Percentiles rank a stretch among this genome's conserved stretches.
Evolutionary conservation across 2,329 filamentous ascomycete genomes (phyloP).

Genomic region (Penicillium fuscoglaucum): DNA sequence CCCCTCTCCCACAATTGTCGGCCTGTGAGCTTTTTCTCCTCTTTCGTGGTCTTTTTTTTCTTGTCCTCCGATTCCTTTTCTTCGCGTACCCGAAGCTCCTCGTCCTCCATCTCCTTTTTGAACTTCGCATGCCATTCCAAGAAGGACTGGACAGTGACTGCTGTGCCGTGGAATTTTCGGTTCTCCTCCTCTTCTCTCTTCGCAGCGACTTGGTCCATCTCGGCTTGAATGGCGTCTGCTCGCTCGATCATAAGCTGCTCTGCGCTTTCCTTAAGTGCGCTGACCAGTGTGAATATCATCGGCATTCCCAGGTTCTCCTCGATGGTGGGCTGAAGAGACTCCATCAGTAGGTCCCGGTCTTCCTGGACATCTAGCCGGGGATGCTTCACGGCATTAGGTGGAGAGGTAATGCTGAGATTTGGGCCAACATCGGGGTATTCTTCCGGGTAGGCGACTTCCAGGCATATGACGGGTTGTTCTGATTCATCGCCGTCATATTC

Average conservation of each 20-base stretch:
- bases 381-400: constrained; percentile 69
- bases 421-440: constrained; percentile 88
- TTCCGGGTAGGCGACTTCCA: constrained; percentile 86
- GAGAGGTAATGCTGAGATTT: constrained; percentile 73
- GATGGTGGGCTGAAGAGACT: constrained; percentile 70
- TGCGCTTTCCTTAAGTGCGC: constrained; percentile 83
- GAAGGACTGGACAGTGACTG: constrained; percentile 85
- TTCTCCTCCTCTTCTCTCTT: constrained; percentile 86
- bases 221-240: constrained; percentile 60
- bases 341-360: constrained; percentile 74
- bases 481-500: constrained; percentile 62
- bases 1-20: constrained; percentile 77
- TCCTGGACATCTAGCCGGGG: constrained; percentile 74
- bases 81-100: constrained; percentile 62
- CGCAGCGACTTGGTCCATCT: constrained; percentile 55
- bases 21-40: constrained; percentile 66
- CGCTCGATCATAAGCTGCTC: constrained; percentile 79
- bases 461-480: constrained; percentile 68
- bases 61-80: constrained; percentile 78
- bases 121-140: constrained; percentile 79
- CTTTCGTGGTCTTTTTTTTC: constrained; percentile 69
- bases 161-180: constrained; percentile 88
- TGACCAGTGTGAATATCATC: constrained; percentile 92
- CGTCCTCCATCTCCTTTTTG: constrained; percentile 75
- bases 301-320: constrained; percentile 95